phyloP scores from a whole-genome alignment of 768 basidiomycete genomes.

The Cystoderma amianthinum region DNA sequence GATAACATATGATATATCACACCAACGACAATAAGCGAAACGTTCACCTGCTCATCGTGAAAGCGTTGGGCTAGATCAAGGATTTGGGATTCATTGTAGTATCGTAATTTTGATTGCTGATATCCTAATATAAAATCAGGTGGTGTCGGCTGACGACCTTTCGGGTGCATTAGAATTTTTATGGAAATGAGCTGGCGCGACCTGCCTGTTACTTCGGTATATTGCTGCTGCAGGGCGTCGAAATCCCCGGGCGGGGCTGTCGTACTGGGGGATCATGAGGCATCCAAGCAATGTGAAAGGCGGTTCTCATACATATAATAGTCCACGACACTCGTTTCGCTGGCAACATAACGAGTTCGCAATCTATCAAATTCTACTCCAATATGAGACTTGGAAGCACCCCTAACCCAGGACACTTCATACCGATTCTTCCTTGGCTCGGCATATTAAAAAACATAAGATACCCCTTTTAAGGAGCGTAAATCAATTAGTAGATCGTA shows the following conservation, averaged over 20 bases:
- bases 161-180: background rate
- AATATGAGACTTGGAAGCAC: background rate
- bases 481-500: background rate
- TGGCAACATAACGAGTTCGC: constrained; percentile 22
- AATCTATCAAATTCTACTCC: constrained; percentile 21
- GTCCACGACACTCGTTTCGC: constrained; percentile 25
- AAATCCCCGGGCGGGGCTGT: constrained; percentile 26
- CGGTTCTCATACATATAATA: constrained; percentile 21
- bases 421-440: constrained; percentile 25
- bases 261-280: constrained; percentile 13
- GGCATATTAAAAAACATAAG: constrained; percentile 29
- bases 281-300: background rate
- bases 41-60: constrained; percentile 26
- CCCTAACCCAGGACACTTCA: background rate
- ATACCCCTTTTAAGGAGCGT: constrained; percentile 17
- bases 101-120: constrained; percentile 29
- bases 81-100: constrained; percentile 26
- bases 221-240: constrained; percentile 26
- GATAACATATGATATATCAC: constrained; percentile 1
- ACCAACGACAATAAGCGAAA: constrained; percentile 28
- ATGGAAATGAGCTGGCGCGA: background rate
- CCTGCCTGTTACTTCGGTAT: constrained; percentile 25
- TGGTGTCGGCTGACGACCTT: constrained; percentile 27
- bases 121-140: constrained; percentile 27
- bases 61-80: constrained; percentile 25